Conservation (phyloP, 495 filamentous ascomycete genomes). For the Viridothelium virens region DNA sequence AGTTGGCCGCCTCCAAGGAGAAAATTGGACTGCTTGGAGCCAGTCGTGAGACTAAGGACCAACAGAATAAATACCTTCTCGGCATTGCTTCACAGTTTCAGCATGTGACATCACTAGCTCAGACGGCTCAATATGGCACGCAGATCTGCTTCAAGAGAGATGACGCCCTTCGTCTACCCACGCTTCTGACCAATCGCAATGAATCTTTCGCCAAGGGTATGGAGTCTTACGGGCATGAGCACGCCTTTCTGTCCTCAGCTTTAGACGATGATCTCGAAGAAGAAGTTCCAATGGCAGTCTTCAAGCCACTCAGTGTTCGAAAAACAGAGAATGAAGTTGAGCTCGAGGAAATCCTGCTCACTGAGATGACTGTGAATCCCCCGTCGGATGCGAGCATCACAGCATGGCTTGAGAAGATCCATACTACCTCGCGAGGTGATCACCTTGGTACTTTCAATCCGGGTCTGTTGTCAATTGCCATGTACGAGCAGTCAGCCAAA, state of each 20-base stretch:
- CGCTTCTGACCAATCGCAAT: conserved; percentile 39
- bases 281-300: background rate
- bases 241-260: conserved; percentile 5
- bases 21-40: conserved; percentile 40
- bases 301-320: conserved; percentile 3
- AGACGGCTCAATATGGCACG: conserved; percentile 40
- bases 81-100: conserved; percentile 41
- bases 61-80: conserved; percentile 42
- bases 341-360: conserved; percentile 27
- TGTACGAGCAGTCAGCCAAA: conserved; percentile 49
- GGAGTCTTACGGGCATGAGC: conserved; percentile 34
- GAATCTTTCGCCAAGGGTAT: conserved; percentile 40
- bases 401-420: conserved; percentile 18
- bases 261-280: conserved; percentile 26
- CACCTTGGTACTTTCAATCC: conserved; percentile 33
- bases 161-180: conserved; percentile 38
- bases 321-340: conserved; percentile 21
- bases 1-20: conserved; percentile 30
- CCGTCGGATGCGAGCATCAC: background rate
- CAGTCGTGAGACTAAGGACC: conserved; percentile 35
- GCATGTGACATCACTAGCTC: conserved; percentile 32
- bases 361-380: background rate
- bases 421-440: conserved; percentile 16
- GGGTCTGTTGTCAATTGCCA: conserved; percentile 39
- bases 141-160: conserved; percentile 36